A percentile compares a stretch with the other conserved stretches of the same genome.
phyloP scores from a whole-genome alignment of 2,329 filamentous ascomycete genomes.

The Helminthosporium solani region DNA sequence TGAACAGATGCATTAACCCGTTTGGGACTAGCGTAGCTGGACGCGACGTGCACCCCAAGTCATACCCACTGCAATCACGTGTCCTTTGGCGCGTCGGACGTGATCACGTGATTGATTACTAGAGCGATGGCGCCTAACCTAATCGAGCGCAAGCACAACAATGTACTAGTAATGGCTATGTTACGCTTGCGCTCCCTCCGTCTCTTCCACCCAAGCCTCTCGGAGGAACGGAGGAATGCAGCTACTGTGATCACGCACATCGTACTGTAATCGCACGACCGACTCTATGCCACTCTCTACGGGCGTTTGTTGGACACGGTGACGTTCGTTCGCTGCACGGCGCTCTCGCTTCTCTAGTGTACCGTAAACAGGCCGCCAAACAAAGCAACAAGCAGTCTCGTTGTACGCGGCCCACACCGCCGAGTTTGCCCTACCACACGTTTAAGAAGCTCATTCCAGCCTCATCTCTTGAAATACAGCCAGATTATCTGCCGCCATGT shows the following conservation, averaged over 20 bases:
- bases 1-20: not conserved
- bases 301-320: conserved; percentile 1
- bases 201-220: too few species aligned
- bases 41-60: conserved; percentile 10
- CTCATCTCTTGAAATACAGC: not conserved
- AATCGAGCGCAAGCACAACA: conserved; percentile 3
- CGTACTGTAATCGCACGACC: too few species aligned
- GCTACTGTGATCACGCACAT: too few species aligned
- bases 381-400: conserved; percentile 20
- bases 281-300: conserved; percentile 8
- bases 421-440: not conserved
- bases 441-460: not conserved
- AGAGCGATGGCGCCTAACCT: too few species aligned
- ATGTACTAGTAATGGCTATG: too few species aligned
- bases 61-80: not conserved
- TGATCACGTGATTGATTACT: too few species aligned
- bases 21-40: conserved; percentile 4
- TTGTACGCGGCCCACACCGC: conserved; percentile 8
- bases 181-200: not conserved
- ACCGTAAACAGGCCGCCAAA: conserved; percentile 41
- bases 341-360: conserved; percentile 21
- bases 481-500: conserved; percentile 26
- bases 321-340: conserved; percentile 4
- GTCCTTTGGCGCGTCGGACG: too few species aligned
- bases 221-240: too few species aligned